Percentiles rank a stretch among this genome's conserved stretches.
phyloP scores from a whole-genome alignment of 495 filamentous ascomycete species.

The Friedmanniomyces endolithicus region DNA sequence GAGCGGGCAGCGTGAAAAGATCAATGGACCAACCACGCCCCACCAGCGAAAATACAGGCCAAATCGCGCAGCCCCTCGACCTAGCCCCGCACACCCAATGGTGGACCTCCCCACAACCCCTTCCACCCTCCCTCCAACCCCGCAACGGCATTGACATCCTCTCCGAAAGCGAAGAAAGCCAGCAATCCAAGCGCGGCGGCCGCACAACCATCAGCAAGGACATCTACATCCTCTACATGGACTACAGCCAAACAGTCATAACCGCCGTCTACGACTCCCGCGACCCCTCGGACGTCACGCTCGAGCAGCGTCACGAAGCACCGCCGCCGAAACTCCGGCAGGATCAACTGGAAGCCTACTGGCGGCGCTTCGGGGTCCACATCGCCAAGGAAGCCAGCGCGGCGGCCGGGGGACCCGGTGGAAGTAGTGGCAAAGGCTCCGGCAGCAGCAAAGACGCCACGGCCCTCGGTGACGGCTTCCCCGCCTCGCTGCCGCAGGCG shows the following conservation, averaged over 20 bases:
- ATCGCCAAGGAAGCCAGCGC: slow-evolving; percentile 54
- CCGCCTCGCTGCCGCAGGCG: slow-evolving; percentile 62
- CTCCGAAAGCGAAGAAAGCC: slow-evolving; percentile 69
- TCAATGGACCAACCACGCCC: slow-evolving; percentile 62
- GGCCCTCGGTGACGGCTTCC: slow-evolving; percentile 61
- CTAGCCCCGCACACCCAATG: slow-evolving; percentile 58
- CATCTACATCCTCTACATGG: slow-evolving; percentile 75
- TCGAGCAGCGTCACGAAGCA: slow-evolving; percentile 79
- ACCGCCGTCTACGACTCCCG: slow-evolving; percentile 66
- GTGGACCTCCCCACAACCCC: slow-evolving; percentile 66
- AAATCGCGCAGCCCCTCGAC: slow-evolving; percentile 78
- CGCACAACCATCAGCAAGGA: slow-evolving; percentile 61
- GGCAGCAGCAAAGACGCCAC: slow-evolving; percentile 35
- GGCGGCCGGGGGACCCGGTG: no score
- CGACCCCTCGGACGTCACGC: slow-evolving; percentile 53
- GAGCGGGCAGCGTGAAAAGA: slow-evolving; percentile 41
- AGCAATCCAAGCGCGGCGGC: slow-evolving; percentile 51
- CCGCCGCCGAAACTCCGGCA: slow-evolving; percentile 78
- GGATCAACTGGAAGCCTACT: slow-evolving; percentile 80
- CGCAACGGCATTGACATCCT: slow-evolving; percentile 60
- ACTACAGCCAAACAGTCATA: slow-evolving; percentile 91
- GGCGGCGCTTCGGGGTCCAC: slow-evolving; percentile 59
- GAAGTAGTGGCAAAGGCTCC: slow-evolving; percentile 52
- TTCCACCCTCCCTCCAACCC: slow-evolving; percentile 69
- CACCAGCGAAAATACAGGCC: slow-evolving; percentile 56